Evolutionary conservation across 2,329 filamentous ascomycete genomes (phyloP).

Genomic region (Leptosphaerulina australis): DNA sequence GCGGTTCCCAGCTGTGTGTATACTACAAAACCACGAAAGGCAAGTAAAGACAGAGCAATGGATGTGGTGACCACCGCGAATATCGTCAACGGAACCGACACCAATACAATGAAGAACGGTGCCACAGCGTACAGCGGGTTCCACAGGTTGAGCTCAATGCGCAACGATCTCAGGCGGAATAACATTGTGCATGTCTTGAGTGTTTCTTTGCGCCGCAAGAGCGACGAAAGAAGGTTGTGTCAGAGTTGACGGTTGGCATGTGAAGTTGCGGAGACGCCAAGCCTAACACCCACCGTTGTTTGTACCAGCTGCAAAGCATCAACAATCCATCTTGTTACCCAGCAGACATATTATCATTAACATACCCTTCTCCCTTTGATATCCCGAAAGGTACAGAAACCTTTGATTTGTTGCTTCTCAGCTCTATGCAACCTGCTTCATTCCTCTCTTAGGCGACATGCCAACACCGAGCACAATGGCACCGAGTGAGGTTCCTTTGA

Average conservation of each 20-base stretch:
- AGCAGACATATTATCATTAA: not conserved
- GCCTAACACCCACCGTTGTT: slow-evolving; percentile 1
- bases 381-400: not conserved
- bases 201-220: not conserved
- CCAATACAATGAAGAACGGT: slow-evolving; percentile 45
- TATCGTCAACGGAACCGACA: slow-evolving; percentile 49
- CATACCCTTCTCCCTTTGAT: not conserved
- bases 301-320: not conserved
- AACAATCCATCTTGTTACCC: not conserved
- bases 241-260: slow-evolving; percentile 20
- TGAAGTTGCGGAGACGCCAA: slow-evolving; percentile 26
- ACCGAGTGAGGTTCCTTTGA: slow-evolving; percentile 44
- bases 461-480: slow-evolving; percentile 35
- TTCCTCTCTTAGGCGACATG: slow-evolving; percentile 29
- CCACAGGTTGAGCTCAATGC: slow-evolving; percentile 29
- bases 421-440: slow-evolving; percentile 21
- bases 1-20: slow-evolving; percentile 52
- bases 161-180: slow-evolving; percentile 20
- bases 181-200: slow-evolving; percentile 17
- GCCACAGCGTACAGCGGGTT: slow-evolving; percentile 44
- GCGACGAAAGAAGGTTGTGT: slow-evolving; percentile 2
- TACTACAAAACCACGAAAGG: slow-evolving; percentile 49
- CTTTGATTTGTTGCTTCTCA: not conserved
- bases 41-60: slow-evolving; percentile 47
- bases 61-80: slow-evolving; percentile 49